Evolutionary conservation across 371 early-diverging fungal genomes (phyloP).

Genomic region (Mucor velutinosus): DNA sequence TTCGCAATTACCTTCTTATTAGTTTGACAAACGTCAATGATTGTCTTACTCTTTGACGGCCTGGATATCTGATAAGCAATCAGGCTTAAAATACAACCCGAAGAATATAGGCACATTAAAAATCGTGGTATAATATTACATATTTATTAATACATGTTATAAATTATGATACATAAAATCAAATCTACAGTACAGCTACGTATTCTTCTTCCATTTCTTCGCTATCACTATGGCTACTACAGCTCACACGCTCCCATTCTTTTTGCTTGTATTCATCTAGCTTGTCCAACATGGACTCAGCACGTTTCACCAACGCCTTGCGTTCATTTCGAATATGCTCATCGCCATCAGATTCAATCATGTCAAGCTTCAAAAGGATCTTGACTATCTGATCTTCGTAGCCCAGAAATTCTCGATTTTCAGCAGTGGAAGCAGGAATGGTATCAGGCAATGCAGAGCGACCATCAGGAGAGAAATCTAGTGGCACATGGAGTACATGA

Average conservation of each 20-base stretch:
- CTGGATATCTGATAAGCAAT: no score
- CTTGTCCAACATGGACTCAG: conserved; percentile 31
- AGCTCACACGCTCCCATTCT: conserved; percentile 44
- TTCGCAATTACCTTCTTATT: no score
- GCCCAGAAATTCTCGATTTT: conserved; percentile 32
- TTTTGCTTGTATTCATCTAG: conserved; percentile 47
- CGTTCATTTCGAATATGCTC: conserved; percentile 38
- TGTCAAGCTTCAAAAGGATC: conserved; percentile 39
- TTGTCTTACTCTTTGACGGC: no score
- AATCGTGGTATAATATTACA: no score
- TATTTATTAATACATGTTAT: no score
- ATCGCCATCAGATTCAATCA: conserved; percentile 42
- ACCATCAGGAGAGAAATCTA: conserved; percentile 29
- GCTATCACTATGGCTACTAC: conserved; percentile 9
- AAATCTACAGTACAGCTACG: not conserved
- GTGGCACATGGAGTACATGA: conserved; percentile 14
- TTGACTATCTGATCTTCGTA: conserved; percentile 40
- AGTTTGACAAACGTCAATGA: no score
- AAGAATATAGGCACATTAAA: no score
- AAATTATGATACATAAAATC: not conserved
- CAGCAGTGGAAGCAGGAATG: conserved; percentile 21
- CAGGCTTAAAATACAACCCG: no score
- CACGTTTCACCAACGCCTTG: conserved; percentile 34
- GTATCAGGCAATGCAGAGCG: conserved; percentile 14
- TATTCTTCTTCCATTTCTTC: conserved; percentile 3